Conservation (phyloP, 176 grass and related monocot genomes). For the Rhynchospora tenuis region DNA sequence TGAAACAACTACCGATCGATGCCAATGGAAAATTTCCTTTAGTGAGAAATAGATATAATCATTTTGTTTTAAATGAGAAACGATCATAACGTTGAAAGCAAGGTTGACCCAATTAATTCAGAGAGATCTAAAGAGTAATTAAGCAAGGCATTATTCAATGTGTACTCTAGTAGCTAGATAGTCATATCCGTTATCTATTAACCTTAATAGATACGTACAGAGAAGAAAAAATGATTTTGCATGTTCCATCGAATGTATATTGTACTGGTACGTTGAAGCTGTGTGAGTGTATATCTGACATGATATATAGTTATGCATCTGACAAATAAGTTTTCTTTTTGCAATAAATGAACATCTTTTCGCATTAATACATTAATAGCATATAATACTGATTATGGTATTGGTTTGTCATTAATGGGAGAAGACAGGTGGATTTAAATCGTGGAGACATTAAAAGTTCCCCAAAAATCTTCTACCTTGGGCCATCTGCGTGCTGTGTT, state of each 20-base stretch:
- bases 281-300: neutral
- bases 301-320: neutral
- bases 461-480: neutral
- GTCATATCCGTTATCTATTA: too few relatives aligned
- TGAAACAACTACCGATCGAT: too few relatives aligned
- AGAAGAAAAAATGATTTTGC: too few relatives aligned
- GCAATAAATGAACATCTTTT: neutral
- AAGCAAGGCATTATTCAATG: too few relatives aligned
- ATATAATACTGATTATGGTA: neutral
- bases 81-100: too few relatives aligned
- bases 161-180: too few relatives aligned
- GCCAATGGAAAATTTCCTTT: too few relatives aligned
- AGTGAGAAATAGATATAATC: too few relatives aligned
- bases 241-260: neutral
- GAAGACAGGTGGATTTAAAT: neutral
- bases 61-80: too few relatives aligned
- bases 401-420: neutral
- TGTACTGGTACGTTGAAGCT: neutral
- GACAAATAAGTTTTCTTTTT: neutral
- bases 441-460: neutral
- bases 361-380: neutral
- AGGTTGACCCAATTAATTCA: too few relatives aligned
- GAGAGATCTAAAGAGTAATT: too few relatives aligned
- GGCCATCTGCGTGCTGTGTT: slow-evolving; percentile 4
- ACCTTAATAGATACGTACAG: too few relatives aligned